Percentiles rank a stretch among this genome's conserved stretches.
Evolutionary conservation across 352 stramenopile genomes (phyloP).

Genomic region (Phytopythium ostracodes): DNA sequence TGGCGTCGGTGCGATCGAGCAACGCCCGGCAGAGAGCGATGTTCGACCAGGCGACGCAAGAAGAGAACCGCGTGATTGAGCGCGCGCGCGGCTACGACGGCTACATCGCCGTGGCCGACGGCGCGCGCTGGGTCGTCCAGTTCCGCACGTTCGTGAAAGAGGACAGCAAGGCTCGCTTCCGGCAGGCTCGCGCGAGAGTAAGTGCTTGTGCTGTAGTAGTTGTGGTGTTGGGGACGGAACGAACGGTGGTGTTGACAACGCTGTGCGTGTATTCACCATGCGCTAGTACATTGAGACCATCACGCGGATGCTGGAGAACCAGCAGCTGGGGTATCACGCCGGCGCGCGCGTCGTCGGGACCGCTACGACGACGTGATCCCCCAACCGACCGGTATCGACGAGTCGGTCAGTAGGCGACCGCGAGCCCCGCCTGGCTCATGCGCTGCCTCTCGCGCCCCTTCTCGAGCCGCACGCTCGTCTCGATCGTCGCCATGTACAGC

Average conservation of each 20-base stretch:
- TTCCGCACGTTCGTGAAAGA: slow-evolving; percentile 55
- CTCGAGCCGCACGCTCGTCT: slow-evolving; percentile 54
- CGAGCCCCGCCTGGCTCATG: slow-evolving; percentile 14
- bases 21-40: slow-evolving; percentile 7
- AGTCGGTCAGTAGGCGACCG: slow-evolving; percentile 11
- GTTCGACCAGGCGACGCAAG: slow-evolving; percentile 45
- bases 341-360: background rate
- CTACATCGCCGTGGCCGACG: slow-evolving; percentile 40
- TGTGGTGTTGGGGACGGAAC: background rate
- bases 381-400: background rate
- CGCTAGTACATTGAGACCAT: slow-evolving; percentile 66
- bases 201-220: slow-evolving; percentile 12
- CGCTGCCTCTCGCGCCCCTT: slow-evolving; percentile 30
- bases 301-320: slow-evolving; percentile 54
- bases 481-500: slow-evolving; percentile 73
- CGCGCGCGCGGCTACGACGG: slow-evolving; percentile 47
- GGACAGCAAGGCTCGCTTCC: slow-evolving; percentile 39
- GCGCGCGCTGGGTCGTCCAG: slow-evolving; percentile 50
- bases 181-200: slow-evolving; percentile 39
- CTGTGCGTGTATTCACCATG: background rate
- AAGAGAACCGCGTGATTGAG: slow-evolving; percentile 44
- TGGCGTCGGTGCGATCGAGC: background rate
- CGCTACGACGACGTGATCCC: background rate
- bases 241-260: background rate
- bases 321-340: slow-evolving; percentile 6